phyloP scores from a whole-genome alignment of 2,329 filamentous ascomycete species.

The Penicillium olsonii region DNA sequence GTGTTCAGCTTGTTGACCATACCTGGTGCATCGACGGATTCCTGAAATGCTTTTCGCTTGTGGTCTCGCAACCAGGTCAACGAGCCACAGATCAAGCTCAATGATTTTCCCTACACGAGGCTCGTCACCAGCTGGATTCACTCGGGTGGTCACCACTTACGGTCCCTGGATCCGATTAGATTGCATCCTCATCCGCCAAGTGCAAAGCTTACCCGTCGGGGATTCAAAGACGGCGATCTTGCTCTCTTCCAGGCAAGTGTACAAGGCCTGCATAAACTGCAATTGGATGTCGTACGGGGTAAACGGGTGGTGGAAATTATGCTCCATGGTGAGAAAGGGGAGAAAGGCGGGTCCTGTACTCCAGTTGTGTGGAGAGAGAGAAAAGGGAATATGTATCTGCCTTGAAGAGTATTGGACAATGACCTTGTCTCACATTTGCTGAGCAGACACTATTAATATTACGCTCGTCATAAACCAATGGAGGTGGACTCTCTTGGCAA shows the following conservation, averaged over 20 bases:
- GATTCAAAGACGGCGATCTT: constrained; percentile 89
- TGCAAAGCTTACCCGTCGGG: constrained; percentile 69
- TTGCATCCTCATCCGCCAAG: constrained; percentile 1
- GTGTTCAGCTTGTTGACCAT: constrained; percentile 19
- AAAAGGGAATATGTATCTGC: background rate
- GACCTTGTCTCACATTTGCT: no score
- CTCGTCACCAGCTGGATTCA: background rate
- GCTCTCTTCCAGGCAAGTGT: constrained; percentile 73
- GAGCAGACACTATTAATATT: no score
- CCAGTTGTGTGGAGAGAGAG: background rate
- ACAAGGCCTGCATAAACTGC: constrained; percentile 83
- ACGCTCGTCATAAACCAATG: no score
- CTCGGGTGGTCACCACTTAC: constrained; percentile 30
- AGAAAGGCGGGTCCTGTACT: background rate
- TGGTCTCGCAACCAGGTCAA: constrained; percentile 88
- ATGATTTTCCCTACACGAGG: constrained; percentile 73
- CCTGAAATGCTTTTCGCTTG: constrained; percentile 64
- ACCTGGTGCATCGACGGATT: constrained; percentile 51
- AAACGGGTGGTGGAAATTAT: constrained; percentile 82
- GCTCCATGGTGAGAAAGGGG: constrained; percentile 28
- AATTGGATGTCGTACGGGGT: constrained; percentile 84
- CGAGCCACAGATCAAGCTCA: constrained; percentile 86
- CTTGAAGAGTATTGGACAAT: background rate
- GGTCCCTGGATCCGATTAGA: constrained; percentile 38
- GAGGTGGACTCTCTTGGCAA: no score